Conservation (phyloP, 2,329 filamentous ascomycete species). For the Elsinoe fawcettii region DNA sequence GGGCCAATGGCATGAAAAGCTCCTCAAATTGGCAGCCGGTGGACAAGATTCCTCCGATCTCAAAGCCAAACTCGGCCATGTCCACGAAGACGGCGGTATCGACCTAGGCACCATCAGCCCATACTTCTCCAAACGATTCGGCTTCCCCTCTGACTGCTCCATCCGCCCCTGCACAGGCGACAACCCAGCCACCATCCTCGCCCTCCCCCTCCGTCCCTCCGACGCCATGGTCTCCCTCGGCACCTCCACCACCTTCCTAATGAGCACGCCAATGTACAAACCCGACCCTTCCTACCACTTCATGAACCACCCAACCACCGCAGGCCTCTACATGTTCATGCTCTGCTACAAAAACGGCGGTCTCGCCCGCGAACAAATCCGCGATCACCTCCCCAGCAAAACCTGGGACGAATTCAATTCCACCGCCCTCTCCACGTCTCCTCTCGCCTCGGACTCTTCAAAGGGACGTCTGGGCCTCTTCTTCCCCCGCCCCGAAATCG, state of each 20-base stretch:
- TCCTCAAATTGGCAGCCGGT: constrained; percentile 69
- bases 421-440: constrained; percentile 57
- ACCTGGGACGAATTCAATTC: constrained; percentile 77
- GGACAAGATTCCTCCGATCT: constrained; percentile 56
- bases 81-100: constrained; percentile 71
- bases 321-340: constrained; percentile 98
- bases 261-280: constrained; percentile 88
- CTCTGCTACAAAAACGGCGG: constrained; percentile 99
- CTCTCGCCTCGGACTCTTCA: constrained; percentile 54
- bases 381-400: constrained; percentile 58
- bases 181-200: constrained; percentile 91
- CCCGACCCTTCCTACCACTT: constrained; percentile 91
- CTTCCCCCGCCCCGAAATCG: constrained; percentile 91
- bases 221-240: constrained; percentile 94
- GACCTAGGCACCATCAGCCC: constrained; percentile 65
- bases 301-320: constrained; percentile 92
- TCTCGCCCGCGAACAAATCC: constrained; percentile 80
- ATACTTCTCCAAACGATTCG: constrained; percentile 74
- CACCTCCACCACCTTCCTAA: constrained; percentile 93
- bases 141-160: constrained; percentile 66
- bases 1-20: constrained; percentile 63
- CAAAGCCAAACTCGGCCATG: constrained; percentile 69
- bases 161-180: constrained; percentile 88
- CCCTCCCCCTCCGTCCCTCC: constrained; percentile 73
- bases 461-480: constrained; percentile 84